Conservation (phyloP, 768 basidiomycete genomes). For the Mrakia blollopis region DNA sequence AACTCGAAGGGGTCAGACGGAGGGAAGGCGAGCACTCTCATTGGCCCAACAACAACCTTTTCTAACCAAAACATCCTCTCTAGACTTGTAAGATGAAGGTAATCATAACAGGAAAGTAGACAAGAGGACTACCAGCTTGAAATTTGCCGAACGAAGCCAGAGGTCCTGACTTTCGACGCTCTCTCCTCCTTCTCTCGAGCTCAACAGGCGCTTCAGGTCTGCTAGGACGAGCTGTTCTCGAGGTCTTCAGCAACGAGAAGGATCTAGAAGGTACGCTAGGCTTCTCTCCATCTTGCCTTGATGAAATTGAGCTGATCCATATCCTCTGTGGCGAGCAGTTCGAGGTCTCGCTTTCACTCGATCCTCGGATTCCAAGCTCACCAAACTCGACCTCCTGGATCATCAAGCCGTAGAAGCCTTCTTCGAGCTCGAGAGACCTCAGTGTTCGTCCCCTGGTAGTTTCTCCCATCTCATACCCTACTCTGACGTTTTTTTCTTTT, state of each 20-base stretch:
- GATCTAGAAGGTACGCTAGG: slow-evolving; percentile 41
- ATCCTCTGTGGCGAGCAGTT: slow-evolving; percentile 41
- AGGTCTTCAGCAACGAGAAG: slow-evolving; percentile 53
- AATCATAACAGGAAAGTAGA: slow-evolving; percentile 24
- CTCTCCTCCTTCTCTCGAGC: not conserved
- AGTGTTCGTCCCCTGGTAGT: slow-evolving; percentile 55
- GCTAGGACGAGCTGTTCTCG: slow-evolving; percentile 71
- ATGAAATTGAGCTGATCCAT: not conserved
- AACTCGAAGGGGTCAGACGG: not conserved
- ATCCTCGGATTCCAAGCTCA: slow-evolving; percentile 47
- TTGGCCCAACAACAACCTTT: not conserved
- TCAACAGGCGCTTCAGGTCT: slow-evolving; percentile 81
- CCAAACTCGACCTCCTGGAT: slow-evolving; percentile 65
- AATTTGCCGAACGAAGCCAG: not conserved
- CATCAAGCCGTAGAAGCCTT: slow-evolving; percentile 53
- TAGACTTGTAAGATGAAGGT: slow-evolving; percentile 11
- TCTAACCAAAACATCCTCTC: not conserved
- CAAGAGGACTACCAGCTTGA: not conserved
- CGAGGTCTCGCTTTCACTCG: slow-evolving; percentile 71
- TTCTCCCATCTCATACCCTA: not conserved
- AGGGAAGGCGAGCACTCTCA: not conserved
- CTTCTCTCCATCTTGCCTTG: not conserved
- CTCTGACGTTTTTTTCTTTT: not conserved
- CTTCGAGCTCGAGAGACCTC: slow-evolving; percentile 58
- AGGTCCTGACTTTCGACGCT: not conserved